These are phyloP conservation scores for Papiliotrema laurentii DNA, from an alignment of 1,284 basidiomycete species.

Conservation along the genomic window DNA sequence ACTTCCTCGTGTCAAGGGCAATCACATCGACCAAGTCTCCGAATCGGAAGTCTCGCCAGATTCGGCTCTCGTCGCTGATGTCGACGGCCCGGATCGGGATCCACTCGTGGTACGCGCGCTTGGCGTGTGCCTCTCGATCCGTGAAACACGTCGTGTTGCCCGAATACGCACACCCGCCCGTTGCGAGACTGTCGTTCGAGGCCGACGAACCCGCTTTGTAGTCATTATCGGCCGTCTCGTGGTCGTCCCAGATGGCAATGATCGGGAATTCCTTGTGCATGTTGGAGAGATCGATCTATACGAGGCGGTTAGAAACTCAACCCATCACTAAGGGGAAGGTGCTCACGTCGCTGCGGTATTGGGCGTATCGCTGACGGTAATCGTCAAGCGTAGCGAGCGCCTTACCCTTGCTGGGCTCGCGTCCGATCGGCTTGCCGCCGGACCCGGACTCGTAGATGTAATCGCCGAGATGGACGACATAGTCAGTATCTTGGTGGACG, in stretches of 20 bases:
- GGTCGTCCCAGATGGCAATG: constrained; percentile 63
- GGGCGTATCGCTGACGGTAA: constrained; percentile 59
- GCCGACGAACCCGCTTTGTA: constrained; percentile 63
- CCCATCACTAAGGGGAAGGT: neutral
- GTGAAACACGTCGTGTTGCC: constrained; percentile 15
- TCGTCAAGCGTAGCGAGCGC: constrained; percentile 62
- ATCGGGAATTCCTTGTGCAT: constrained; percentile 58
- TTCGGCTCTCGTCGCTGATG: constrained; percentile 58
- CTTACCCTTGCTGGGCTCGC: constrained; percentile 45
- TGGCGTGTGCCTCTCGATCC: constrained; percentile 57
- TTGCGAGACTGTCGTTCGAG: constrained; percentile 56
- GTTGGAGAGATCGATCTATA: constrained; percentile 47
- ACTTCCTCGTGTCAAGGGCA: constrained; percentile 64
- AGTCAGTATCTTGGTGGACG: constrained; percentile 57
- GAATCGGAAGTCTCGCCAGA: constrained; percentile 65
- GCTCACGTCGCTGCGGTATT: constrained; percentile 56
- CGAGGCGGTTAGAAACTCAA: neutral
- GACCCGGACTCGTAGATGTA: constrained; percentile 51
- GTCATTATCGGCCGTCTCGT: constrained; percentile 61
- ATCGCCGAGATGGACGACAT: constrained; percentile 63
- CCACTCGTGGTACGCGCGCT: constrained; percentile 65
- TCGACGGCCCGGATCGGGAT: constrained; percentile 59
- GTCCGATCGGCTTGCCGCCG: constrained; percentile 33
- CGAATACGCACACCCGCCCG: constrained; percentile 38
- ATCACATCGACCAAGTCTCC: constrained; percentile 59